phyloP scores from a whole-genome alignment of 805 yeast genomes.

The Saccharomycopsis fermentans region DNA sequence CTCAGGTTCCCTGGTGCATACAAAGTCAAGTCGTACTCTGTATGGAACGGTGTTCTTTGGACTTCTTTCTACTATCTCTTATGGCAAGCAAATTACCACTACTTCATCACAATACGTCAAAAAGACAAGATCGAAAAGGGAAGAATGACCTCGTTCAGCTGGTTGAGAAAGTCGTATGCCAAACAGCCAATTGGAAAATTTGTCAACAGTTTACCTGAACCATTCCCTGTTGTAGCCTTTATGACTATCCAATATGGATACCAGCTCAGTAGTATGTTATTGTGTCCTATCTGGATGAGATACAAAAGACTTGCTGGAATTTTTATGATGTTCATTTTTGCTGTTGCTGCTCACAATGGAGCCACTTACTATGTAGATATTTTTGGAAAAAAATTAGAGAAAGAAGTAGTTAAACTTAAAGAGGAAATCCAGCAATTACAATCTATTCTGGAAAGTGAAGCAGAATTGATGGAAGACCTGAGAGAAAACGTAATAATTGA shows the following conservation, averaged over 20 bases:
- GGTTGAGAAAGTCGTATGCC: conserved; percentile 62
- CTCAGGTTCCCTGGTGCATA: conserved; percentile 75
- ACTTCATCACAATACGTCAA: conserved; percentile 75
- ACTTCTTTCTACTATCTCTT: conserved; percentile 74
- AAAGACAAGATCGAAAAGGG: conserved; percentile 80
- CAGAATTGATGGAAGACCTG: neutral
- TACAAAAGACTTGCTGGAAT: conserved; percentile 54
- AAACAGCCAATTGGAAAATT: conserved; percentile 57
- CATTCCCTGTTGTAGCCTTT: conserved; percentile 80
- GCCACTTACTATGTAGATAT: conserved; percentile 90
- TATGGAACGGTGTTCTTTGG: conserved; percentile 58
- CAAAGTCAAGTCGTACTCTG: conserved; percentile 57
- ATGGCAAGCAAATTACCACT: conserved; percentile 89
- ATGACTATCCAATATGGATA: conserved; percentile 79
- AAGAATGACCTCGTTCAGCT: conserved; percentile 77
- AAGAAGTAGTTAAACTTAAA: conserved; percentile 66
- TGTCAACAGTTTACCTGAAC: conserved; percentile 75
- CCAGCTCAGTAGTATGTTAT: conserved; percentile 76
- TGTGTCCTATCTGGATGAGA: conserved; percentile 82
- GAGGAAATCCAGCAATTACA: conserved; percentile 62
- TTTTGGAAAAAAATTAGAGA: conserved; percentile 83
- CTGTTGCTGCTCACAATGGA: conserved; percentile 80
- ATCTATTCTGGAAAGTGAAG: conserved; percentile 15
- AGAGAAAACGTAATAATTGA: neutral
- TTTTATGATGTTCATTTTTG: conserved; percentile 64